Conservation (phyloP, 352 stramenopile genomes). For the Phytophthora uliginosa region DNA sequence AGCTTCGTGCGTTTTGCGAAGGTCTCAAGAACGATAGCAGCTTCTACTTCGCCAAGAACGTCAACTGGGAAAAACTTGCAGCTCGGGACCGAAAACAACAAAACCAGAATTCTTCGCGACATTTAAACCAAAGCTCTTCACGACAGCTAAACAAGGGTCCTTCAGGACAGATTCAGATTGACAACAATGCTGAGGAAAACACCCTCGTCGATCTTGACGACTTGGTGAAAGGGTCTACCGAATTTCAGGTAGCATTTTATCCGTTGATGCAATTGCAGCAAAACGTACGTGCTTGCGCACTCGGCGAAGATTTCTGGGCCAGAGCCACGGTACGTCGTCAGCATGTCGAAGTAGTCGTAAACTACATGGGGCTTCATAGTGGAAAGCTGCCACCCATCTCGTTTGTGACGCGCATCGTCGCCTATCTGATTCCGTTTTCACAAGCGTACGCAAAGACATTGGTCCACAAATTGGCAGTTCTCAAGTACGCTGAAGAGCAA, state of each 20-base stretch:
- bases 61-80: conserved; percentile 64
- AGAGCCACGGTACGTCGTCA: conserved; percentile 45
- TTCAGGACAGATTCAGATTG: not conserved
- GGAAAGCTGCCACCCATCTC: conserved; percentile 59
- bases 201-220: conserved; percentile 68
- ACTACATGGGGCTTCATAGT: conserved; percentile 72
- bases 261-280: conserved; percentile 74
- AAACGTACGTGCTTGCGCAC: conserved; percentile 54
- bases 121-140: not conserved
- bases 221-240: conserved; percentile 55
- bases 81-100: conserved; percentile 18
- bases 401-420: conserved; percentile 37
- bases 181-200: conserved; percentile 35
- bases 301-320: conserved; percentile 68
- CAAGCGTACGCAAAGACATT: conserved; percentile 18
- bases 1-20: conserved; percentile 65
- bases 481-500: conserved; percentile 47
- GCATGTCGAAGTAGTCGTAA: conserved; percentile 58
- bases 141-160: conserved; percentile 1
- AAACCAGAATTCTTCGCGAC: not conserved
- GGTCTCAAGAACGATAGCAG: conserved; percentile 63
- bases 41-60: conserved; percentile 77
- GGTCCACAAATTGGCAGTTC: conserved; percentile 29
- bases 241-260: conserved; percentile 78
- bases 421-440: conserved; percentile 56